phyloP scores from a whole-genome alignment of 164 flowering plant genomes.

The Magnolia officinalis region DNA sequence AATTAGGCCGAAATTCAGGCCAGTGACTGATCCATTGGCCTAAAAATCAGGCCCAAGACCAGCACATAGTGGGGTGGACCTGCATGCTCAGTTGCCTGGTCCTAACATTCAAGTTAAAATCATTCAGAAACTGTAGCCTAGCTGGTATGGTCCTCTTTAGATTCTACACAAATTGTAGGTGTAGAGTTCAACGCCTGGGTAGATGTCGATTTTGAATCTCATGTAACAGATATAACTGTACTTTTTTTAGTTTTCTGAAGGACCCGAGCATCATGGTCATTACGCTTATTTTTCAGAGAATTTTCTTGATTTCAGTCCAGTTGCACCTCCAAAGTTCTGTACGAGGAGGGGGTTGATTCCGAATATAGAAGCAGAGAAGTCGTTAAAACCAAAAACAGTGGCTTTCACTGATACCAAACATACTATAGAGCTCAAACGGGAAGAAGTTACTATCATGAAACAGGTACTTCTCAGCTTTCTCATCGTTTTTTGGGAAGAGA shows the following conservation, averaged over 20 bases:
- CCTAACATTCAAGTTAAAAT: background rate
- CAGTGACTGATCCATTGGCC: background rate
- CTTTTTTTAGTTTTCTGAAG: background rate
- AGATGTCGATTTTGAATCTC: background rate
- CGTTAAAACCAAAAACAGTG: slow-evolving; percentile 33
- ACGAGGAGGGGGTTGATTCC: slow-evolving; percentile 19
- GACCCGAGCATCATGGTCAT: background rate
- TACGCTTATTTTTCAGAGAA: slow-evolving; percentile 1
- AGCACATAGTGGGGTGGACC: background rate
- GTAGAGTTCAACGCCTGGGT: background rate
- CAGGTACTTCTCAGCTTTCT: slow-evolving; percentile 28
- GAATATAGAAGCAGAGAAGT: slow-evolving; percentile 41
- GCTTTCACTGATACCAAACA: slow-evolving; percentile 16
- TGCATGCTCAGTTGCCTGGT: background rate
- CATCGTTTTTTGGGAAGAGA: background rate
- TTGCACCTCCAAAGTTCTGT: slow-evolving; percentile 21
- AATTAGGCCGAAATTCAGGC: background rate
- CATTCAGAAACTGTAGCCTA: background rate
- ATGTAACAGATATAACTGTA: background rate
- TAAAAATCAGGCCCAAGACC: background rate
- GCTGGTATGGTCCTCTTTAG: background rate
- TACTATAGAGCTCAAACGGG: slow-evolving; percentile 16
- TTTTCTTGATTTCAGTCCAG: slow-evolving; percentile 27
- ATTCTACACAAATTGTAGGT: background rate
- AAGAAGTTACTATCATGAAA: slow-evolving; percentile 18